Base-by-base conservation (phyloP, 768 basidiomycete species). In the Boletus eberwhitei region DNA sequence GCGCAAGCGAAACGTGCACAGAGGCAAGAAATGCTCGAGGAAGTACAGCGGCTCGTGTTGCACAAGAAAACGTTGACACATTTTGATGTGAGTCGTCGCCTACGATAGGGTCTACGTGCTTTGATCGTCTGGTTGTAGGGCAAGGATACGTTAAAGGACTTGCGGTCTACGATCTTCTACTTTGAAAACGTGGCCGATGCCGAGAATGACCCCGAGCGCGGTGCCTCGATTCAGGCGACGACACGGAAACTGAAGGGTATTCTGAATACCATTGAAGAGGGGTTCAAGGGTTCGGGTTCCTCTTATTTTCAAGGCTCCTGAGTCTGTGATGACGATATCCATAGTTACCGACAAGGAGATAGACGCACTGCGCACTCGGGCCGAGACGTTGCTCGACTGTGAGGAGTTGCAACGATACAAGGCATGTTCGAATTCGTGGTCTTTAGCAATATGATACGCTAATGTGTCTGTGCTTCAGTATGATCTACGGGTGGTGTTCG, bases 401-500 rank as follows among this genome's bases (percentile, higher is more conserved):
- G 80, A 85, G 0, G 88, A 88, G 57, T 67, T 92, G 35, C 83
- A 86, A 60, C 71, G 79, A 47, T 76, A 79, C 62, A 79, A 77
- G 59, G 89, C 83, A 55, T 34, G 79, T 73, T 37, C 11, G 29
- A 21, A 13, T 22, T 21, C 26, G 5, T 47, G 9, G 21, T 53
- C 36, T 6, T 45, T 47, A 47, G 32, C 16, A 38, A 19, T 14
- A 17, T 21, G 21, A 22, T 16, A 19, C 7, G 21, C 40, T 53
- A 13, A 17, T 8, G 5, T 24, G 16, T 14, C 14, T 31, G n/a
- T 41, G 7, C 31, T n/a, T 12, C 39, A 92, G 89, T 93, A 92
- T 62, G 88, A 91, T 58, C 80, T 93, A 22, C 86, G 88, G 3
- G 85, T 80, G 8, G 90, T 91, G 5, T 76, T 92, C 37, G 75